Conservation (phyloP, 805 yeast species). For the Pichia cephalocereana region DNA sequence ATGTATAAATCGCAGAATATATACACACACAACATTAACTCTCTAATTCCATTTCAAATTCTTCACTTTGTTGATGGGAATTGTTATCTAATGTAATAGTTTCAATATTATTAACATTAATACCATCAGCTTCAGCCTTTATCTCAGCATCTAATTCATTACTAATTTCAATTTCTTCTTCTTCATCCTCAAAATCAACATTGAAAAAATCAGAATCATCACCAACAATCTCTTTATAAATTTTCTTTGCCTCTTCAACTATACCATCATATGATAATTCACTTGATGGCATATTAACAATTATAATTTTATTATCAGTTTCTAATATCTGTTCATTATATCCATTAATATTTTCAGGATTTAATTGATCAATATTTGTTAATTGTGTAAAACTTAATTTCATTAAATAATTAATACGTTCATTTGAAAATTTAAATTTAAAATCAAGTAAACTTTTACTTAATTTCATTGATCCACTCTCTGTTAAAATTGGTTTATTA, state of each 20-base stretch:
- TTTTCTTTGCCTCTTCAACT: constrained; percentile 65
- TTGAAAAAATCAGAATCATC: constrained; percentile 94
- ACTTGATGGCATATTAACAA: constrained; percentile 60
- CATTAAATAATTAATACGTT: constrained; percentile 51
- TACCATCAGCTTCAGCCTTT: background rate
- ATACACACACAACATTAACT: no score
- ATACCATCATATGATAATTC: constrained; percentile 91
- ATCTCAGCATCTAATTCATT: constrained; percentile 5
- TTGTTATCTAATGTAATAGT: constrained; percentile 6
- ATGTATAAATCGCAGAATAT: no score
- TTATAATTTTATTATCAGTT: constrained; percentile 33
- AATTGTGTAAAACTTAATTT: constrained; percentile 55
- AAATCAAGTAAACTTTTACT: constrained; percentile 82
- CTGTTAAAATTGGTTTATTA: constrained; percentile 6
- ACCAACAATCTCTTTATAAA: constrained; percentile 78
- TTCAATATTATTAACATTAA: constrained; percentile 13
- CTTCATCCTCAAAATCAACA: constrained; percentile 94
- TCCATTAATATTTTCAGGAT: constrained; percentile 8
- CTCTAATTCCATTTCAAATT: no score
- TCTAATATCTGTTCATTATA: constrained; percentile 20
- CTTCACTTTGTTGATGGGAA: no score
- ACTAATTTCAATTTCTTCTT: constrained; percentile 33
- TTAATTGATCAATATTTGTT: constrained; percentile 37
- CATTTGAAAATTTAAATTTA: constrained; percentile 48
- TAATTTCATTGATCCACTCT: constrained; percentile 54